Base-by-base conservation (phyloP, 495 filamentous ascomycete species). In the Xylaria palmicola region DNA sequence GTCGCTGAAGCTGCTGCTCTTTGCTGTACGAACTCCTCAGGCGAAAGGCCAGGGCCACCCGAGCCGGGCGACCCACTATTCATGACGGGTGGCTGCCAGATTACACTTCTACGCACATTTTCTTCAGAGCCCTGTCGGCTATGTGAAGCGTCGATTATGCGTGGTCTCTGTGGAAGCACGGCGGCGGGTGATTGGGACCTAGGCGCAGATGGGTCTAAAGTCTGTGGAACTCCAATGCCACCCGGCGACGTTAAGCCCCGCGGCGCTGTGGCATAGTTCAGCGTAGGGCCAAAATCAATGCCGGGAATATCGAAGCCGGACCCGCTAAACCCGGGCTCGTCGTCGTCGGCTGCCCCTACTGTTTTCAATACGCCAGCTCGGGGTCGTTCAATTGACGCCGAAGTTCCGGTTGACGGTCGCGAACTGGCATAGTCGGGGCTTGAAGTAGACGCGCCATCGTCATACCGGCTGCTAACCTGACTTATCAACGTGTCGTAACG, bases 1-100 rank as follows among this genome's bases (percentile, higher is more conserved):
- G 48, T 70, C 6, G 70, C 65, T 2, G 66, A n/a, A n/a, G n/a
- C 75, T 22, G 87, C 83, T 4, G 90, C 88, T 50, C 91, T 85
- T 63, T 94, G 90, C 60, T 91, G 86, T n/a, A 97, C 91, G 74
- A 86, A 97, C 68, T 96, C 86, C 68, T 97, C 91, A 17, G 93
- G 72, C 0, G 80, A 77, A 2, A 81, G 40, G 0, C 62, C 62
- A 3, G 65, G 60, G 67, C 40, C 83, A 78, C 26, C 86, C 65
- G 68, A 78, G 72, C 63, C 71, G 27, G 72, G 65, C 69, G 68
- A 49, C 1, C 80, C 77, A 27, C 79, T 74, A 58, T 52, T 76
- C 64, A 66, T 59, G 41, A 66, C 74, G 26, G 85, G 89, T 17
- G 92, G 93, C 59, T 93, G 89, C 93, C 93, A 97, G 17, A 87